Evolutionary conservation across 371 early-diverging fungal genomes (phyloP), one percentile per base, ranked within the genome.

Genomic region (Apophysomyces elegans): DNA sequence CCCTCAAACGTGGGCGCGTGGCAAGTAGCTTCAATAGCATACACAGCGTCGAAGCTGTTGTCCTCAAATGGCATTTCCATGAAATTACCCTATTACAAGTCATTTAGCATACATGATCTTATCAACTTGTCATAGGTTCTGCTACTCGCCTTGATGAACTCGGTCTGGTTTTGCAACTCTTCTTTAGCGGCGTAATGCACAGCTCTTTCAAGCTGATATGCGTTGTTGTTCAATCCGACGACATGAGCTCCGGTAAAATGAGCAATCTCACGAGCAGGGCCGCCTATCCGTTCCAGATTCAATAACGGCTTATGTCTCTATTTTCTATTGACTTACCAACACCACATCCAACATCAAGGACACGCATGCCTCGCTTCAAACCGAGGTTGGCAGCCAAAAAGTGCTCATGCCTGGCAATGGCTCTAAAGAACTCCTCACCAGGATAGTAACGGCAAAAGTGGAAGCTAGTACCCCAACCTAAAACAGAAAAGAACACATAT

Each of bases 151-250:
- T 89, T 89, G 70, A 89, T 70, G 65, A 90, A 93, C 37, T 80
- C 75, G 12, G 88, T 84, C 62, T 83, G 76, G 26, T 85, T 66
- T 46, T 84, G 79, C 21, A 94, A 82, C 14, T 89, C 87, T 46
- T 79, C 75, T 68, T 85, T 86, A 58, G 79, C 76, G 62, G 94
- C 90, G 68, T 95, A 91, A 56, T 87, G 83, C 14, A 70, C 74
- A 61, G 93, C 95, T 21, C 95, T 86, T 69, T 89, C 78, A 56
- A 96, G 84, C 81, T 97, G 97, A 73, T 96, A 96, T 56, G 91
- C 93, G 74, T 96, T 97, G 88, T 96, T 97, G 84, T 97, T 97
- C 59, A 97, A 77, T 16, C 96, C 96, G 13, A 92, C 92, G 64
- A 97, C 80, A 68, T 91, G 90, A 39, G 95, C 94, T 37, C 95